Conservation (phyloP, 495 filamentous ascomycete species). For the Paragyromitra xinjiangensis region DNA sequence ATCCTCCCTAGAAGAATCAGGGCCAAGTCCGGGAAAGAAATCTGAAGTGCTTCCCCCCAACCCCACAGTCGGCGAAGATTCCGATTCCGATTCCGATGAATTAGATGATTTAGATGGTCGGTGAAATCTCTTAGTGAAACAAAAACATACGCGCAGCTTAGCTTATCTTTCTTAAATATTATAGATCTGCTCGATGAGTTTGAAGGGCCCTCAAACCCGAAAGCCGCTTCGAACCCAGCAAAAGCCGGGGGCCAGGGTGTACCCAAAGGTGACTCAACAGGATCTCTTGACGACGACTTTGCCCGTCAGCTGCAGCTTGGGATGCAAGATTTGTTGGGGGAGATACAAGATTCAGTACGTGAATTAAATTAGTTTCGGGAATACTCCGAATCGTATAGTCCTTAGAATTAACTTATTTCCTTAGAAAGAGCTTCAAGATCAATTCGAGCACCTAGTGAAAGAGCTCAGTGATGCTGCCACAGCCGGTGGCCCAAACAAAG, state of each 20-base stretch:
- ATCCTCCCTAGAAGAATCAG: not conserved
- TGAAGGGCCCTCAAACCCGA: conserved; percentile 65
- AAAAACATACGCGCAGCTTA: conserved; percentile 1
- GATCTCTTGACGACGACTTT: conserved; percentile 72
- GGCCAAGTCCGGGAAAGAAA: conserved; percentile 12
- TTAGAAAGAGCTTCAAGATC: conserved; percentile 79
- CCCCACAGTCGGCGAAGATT: conserved; percentile 63
- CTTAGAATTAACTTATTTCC: conserved; percentile 20
- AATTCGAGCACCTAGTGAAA: conserved; percentile 85
- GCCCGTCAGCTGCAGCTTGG: conserved; percentile 82
- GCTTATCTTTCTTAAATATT: conserved; percentile 7
- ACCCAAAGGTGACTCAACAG: conserved; percentile 52
- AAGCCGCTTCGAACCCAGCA: conserved; percentile 63
- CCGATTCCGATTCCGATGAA: conserved; percentile 80
- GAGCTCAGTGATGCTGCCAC: conserved; percentile 69
- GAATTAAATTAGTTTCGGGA: not conserved
- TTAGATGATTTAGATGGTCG: conserved; percentile 90
- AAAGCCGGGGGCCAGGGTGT: conserved; percentile 59
- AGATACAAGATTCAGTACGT: conserved; percentile 69
- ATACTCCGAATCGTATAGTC: not conserved
- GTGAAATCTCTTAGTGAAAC: conserved; percentile 36
- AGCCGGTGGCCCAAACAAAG: conserved; percentile 49
- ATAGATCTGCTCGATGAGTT: conserved; percentile 94
- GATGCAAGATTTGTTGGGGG: conserved; percentile 82
- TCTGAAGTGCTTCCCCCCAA: conserved; percentile 16